A percentile compares a stretch with the other conserved stretches of the same genome.
Evolutionary conservation across 768 basidiomycete genomes (phyloP).

Genomic region (Symmetrospora coprosmae): DNA sequence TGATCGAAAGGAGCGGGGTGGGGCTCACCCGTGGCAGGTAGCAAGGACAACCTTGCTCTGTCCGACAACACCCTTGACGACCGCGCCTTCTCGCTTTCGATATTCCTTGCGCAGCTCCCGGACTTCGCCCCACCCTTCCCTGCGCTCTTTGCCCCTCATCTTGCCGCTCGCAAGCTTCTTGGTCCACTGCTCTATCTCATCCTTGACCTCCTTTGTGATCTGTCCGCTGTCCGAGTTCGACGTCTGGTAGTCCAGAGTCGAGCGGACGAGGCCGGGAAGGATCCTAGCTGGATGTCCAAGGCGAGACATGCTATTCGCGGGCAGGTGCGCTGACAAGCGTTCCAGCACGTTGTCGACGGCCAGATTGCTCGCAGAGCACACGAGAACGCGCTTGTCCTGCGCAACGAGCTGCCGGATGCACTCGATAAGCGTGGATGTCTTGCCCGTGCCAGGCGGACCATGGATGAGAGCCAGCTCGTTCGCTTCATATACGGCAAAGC

Average conservation of each 20-base stretch:
- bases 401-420: conserved; percentile 62
- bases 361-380: conserved; percentile 86
- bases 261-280: conserved; percentile 44
- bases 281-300: conserved; percentile 92
- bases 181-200: conserved; percentile 47
- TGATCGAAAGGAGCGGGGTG: neutral
- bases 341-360: conserved; percentile 93
- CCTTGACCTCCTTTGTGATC: conserved; percentile 75
- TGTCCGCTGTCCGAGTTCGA: conserved; percentile 47
- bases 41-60: conserved; percentile 79
- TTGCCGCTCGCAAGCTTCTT: conserved; percentile 35
- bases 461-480: conserved; percentile 82
- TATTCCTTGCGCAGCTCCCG: conserved; percentile 86
- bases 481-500: conserved; percentile 57
- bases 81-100: conserved; percentile 69
- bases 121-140: conserved; percentile 74
- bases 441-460: conserved; percentile 96
- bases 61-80: conserved; percentile 63
- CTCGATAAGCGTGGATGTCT: conserved; percentile 90
- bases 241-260: conserved; percentile 40
- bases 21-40: conserved; percentile 63
- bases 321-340: conserved; percentile 44
- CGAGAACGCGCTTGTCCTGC: conserved; percentile 48
- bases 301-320: conserved; percentile 47
- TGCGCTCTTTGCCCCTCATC: conserved; percentile 49